Conservation (phyloP, 305 asterid species). For the Rubia balearica region DNA sequence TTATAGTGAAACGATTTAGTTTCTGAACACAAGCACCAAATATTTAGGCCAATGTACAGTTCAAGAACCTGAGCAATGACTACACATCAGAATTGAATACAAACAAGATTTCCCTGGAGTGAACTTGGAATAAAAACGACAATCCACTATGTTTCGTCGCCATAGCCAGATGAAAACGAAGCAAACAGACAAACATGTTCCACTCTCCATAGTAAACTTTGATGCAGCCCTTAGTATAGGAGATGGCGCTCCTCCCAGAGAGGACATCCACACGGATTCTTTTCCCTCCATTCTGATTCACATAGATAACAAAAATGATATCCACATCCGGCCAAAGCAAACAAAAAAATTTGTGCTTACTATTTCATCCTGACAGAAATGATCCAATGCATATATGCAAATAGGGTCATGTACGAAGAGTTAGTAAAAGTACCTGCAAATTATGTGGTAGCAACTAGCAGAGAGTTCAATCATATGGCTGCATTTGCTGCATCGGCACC, state of each 20-base stretch:
- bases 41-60: background rate
- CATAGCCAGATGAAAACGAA: background rate
- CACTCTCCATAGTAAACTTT: background rate
- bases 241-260: conserved; percentile 39
- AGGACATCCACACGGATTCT: conserved; percentile 44
- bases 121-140: background rate
- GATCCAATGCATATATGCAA: background rate
- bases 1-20: background rate
- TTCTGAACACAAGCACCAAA: background rate
- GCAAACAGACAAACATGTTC: background rate
- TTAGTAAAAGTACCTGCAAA: conserved; percentile 42
- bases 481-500: conserved; percentile 61
- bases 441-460: conserved; percentile 57
- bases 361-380: conserved; percentile 18
- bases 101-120: background rate
- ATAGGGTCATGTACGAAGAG: background rate
- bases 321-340: conserved; percentile 38
- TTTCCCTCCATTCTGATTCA: conserved; percentile 50
- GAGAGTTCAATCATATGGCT: conserved; percentile 52
- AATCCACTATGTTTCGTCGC: background rate
- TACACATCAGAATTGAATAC: background rate
- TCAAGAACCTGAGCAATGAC: background rate
- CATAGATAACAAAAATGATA: conserved; percentile 59
- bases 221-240: background rate
- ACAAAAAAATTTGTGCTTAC: background rate